Conservation (phyloP, 2,329 filamentous ascomycete genomes). For the Colletotrichum tamarilloi region DNA sequence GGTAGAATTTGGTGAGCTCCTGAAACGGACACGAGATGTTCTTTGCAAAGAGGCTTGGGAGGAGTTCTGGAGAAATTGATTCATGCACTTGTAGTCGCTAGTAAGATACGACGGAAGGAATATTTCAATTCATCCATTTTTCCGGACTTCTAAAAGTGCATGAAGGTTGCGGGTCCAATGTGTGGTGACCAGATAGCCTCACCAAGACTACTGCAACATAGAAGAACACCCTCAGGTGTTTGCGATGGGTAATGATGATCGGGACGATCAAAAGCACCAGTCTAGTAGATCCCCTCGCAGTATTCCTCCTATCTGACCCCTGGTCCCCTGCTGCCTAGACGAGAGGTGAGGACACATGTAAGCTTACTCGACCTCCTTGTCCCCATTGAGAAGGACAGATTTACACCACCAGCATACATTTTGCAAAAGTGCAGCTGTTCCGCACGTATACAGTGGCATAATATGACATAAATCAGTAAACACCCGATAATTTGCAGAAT, state of each 20-base stretch:
- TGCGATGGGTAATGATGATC: background rate
- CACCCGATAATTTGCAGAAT: no score
- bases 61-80: background rate
- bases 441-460: background rate
- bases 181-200: no score
- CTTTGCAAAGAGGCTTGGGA: constrained; percentile 35
- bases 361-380: background rate
- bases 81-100: background rate
- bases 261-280: background rate
- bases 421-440: background rate
- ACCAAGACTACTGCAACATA: no score
- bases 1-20: constrained; percentile 34
- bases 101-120: no score
- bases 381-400: background rate
- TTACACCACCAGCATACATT: background rate
- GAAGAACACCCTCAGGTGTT: no score
- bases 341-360: background rate
- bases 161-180: no score
- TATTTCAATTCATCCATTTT: no score
- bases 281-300: background rate
- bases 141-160: no score
- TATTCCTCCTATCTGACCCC: background rate
- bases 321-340: background rate
- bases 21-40: constrained; percentile 33
- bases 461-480: background rate